Base-by-base conservation (phyloP, 2,329 filamentous ascomycete genomes). In the Neofusicoccum laricinum region DNA sequence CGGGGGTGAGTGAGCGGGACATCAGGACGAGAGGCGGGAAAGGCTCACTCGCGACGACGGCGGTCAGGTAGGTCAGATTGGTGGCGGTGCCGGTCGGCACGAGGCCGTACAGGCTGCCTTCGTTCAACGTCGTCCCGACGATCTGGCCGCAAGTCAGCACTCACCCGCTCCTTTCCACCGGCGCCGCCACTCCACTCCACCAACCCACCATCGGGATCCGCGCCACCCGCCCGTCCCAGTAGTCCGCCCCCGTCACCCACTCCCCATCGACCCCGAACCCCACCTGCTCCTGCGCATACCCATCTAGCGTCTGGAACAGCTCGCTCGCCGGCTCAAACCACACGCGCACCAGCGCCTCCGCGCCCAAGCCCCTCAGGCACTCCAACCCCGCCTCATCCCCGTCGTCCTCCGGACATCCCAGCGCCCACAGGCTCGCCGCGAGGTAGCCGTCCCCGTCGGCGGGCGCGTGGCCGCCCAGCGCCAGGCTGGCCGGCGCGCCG, bases 401-500 rank as follows among this genome's bases (percentile, higher is more conserved):
- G 4, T 4, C 41, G 21, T 17, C 19, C 32, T 5, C 17, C 34
- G 38, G 38, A 59, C 61, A 63, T 19, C 61, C 61, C 10, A 46
- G 14, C 38, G 61, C 61, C n/a, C 25, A 1, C 48, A 55, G 17
- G 67, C 25, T 88, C 75, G 15, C 32, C 12, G 2, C 11, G 32
- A 55, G 19, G 30, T 65, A 65, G 63, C 34, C 51, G 12, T 64
- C 62, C 7, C 62, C 58, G 3, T 72, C 68, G 48, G 71, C 71
- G 68, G 72, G 74, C 17, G 69, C 67, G 11, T 70, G 71, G 1
- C 70, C 71, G 15, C 73, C 73, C 4, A 75, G 59, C 2, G 72
- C 70, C 3, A 71, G 30, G 3, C 73, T 71, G 2, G 76, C 70
- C 1, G 76, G 70, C 11, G 70, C 76, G 5, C 77, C 73, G 46